These are phyloP conservation scores for Zhuliangozyma parablackwelliae DNA, from an alignment of 1,139 yeast species.

Conservation along the genomic window DNA sequence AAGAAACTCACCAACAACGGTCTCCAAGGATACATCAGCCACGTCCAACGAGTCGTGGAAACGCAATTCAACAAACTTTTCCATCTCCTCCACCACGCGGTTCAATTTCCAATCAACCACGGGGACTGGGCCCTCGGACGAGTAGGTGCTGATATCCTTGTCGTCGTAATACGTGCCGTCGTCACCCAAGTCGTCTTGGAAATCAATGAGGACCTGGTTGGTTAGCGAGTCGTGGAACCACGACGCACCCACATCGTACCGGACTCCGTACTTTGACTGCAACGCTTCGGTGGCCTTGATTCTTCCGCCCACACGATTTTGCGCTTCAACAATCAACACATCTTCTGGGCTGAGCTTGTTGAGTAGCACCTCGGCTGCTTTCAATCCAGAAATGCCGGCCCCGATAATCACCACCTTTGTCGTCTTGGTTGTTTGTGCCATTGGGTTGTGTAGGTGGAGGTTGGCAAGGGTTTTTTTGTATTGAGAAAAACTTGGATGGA, in stretches of 20 bases:
- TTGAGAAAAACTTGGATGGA: too few species aligned
- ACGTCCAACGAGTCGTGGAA: slow-evolving; percentile 42
- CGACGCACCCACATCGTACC: slow-evolving; percentile 77
- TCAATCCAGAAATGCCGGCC: slow-evolving; percentile 79
- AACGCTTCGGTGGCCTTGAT: slow-evolving; percentile 27
- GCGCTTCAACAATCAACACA: slow-evolving; percentile 46
- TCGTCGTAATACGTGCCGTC: slow-evolving; percentile 50
- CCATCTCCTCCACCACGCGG: slow-evolving; percentile 53
- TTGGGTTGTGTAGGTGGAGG: too few species aligned
- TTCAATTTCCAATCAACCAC: slow-evolving; percentile 22
- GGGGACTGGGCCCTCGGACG: slow-evolving; percentile 34
- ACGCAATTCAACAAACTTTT: slow-evolving; percentile 51
- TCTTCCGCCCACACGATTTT: slow-evolving; percentile 48
- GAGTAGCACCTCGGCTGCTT: slow-evolving; percentile 61
- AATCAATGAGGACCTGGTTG: slow-evolving; percentile 46
- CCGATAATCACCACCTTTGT: slow-evolving; percentile 48
- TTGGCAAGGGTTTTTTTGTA: too few species aligned
- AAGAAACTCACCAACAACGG: slow-evolving; percentile 45
- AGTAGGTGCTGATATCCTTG: slow-evolving; percentile 37
- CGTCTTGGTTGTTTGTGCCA: neutral
- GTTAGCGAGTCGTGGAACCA: slow-evolving; percentile 81
- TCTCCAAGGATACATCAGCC: slow-evolving; percentile 48
- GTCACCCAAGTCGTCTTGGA: slow-evolving; percentile 22
- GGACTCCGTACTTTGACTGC: slow-evolving; percentile 27
- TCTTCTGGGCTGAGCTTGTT: slow-evolving; percentile 30